A percentile compares a stretch with the other conserved stretches of the same genome.
phyloP scores from a whole-genome alignment of 768 basidiomycete genomes.

The Phanerochaete sordida region DNA sequence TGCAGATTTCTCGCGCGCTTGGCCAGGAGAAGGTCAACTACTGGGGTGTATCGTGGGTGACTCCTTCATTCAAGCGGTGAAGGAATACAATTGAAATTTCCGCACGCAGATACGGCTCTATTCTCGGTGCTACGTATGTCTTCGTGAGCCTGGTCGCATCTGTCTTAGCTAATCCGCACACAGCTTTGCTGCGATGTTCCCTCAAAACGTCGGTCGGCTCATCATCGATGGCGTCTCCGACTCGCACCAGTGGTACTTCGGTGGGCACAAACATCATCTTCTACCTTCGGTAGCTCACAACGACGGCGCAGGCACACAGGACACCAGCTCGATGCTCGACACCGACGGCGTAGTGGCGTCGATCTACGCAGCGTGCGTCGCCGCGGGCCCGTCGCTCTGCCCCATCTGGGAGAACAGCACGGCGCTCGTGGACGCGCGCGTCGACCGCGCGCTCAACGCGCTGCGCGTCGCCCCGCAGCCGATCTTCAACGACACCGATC shows the following conservation, averaged over 20 bases:
- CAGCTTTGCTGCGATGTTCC: constrained; percentile 30
- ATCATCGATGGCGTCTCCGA: constrained; percentile 26
- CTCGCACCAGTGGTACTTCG: constrained; percentile 15
- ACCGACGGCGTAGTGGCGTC: constrained; percentile 14
- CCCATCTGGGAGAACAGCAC: constrained; percentile 19
- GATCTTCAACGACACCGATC: neutral
- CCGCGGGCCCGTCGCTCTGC: constrained; percentile 22
- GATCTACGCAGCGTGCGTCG: constrained; percentile 15
- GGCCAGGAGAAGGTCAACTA: constrained; percentile 28
- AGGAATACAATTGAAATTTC: neutral
- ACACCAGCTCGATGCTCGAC: neutral
- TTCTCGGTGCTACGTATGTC: constrained; percentile 18
- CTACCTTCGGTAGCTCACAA: neutral
- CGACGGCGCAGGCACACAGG: neutral
- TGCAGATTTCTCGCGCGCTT: constrained; percentile 23
- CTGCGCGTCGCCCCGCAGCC: neutral
- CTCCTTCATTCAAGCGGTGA: neutral
- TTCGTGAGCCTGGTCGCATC: neutral
- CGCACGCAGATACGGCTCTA: constrained; percentile 18
- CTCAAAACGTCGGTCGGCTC: constrained; percentile 28
- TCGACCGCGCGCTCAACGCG: neutral
- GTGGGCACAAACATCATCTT: constrained; percentile 8
- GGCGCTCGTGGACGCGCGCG: constrained; percentile 15
- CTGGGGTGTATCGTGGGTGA: constrained; percentile 24
- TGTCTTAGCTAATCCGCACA: neutral